Evolutionary conservation across 495 filamentous ascomycete species (phyloP), one percentile per base, ranked within the genome.

Genomic region (Parachaetomium inaequale): DNA sequence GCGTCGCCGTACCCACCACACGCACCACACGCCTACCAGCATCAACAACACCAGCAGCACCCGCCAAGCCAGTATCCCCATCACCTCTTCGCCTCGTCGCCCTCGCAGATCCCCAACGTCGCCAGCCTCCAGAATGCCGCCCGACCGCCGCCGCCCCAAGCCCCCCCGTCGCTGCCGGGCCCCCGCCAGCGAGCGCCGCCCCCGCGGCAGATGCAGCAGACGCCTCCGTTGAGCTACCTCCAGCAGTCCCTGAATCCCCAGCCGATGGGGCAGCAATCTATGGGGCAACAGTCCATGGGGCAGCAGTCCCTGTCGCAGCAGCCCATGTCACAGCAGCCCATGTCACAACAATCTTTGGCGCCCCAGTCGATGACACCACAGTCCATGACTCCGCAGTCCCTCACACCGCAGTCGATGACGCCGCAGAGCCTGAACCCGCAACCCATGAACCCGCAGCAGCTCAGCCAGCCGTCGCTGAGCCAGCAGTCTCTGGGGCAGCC

Each of bases 1-100:
- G 71, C 74, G 63, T 75, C 76, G 10, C 74, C 78, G n/a, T 79
- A 78, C n/a, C 51, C 64, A 57, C 52, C 74, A 5, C 71, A 76
- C 56, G 65, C 64, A 57, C 52, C 74, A 5, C 71, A 76, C 56
- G 65, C 74, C 58, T 77, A 77, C 66, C 47, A 72, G 59, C 70
- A 75, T 4, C 70, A 71, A 31, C 72, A 70, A 28, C 56, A 64
- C 17, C 63, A 32, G 6, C 52, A 55, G 32, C 57, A 65, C 11
- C 64, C 62, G 7, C 63, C 58, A 56, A 55, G 58, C 63, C 64
- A 63, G 50, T 69, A 67, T 58, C 45, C 70, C 40, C 70, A 75
- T 65, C 73, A 76, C 57, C 71, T 76, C 46, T 76, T 75, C 67
- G 63, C 66, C 70, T 65, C 68, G 66, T 69, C 59, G 25, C 65